phyloP scores from a whole-genome alignment of 352 stramenopile genomes.

The Phytophthora pseudosyringae region DNA sequence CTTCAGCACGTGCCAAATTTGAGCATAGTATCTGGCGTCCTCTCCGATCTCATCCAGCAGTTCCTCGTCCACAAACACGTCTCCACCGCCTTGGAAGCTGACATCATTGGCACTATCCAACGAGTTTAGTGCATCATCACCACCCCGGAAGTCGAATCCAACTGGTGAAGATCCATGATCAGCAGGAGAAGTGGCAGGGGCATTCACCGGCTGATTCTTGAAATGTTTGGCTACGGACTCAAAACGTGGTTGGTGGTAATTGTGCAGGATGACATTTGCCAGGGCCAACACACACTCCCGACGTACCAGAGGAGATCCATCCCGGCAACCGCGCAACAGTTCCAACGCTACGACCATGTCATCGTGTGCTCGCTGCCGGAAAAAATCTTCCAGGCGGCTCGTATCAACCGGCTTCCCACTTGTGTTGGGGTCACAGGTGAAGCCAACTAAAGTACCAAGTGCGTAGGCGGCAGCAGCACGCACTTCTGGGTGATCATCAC shows the following conservation, averaged over 20 bases:
- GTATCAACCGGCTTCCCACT: slow-evolving; percentile 57
- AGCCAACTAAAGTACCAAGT: slow-evolving; percentile 91
- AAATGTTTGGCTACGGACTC: slow-evolving; percentile 84
- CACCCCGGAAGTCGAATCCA: slow-evolving; percentile 14
- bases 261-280: slow-evolving; percentile 87
- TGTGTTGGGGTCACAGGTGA: slow-evolving; percentile 66
- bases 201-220: slow-evolving; percentile 55
- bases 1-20: slow-evolving; percentile 88
- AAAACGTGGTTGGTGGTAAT: slow-evolving; percentile 86
- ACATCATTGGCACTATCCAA: slow-evolving; percentile 21
- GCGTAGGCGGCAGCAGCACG: slow-evolving; percentile 94
- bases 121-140: slow-evolving; percentile 17
- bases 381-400: slow-evolving; percentile 65
- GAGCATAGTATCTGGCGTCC: slow-evolving; percentile 81
- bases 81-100: slow-evolving; percentile 19
- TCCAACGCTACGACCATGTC: slow-evolving; percentile 79
- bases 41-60: slow-evolving; percentile 54
- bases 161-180: slow-evolving; percentile 5
- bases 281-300: slow-evolving; percentile 85
- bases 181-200: slow-evolving; percentile 1
- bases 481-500: slow-evolving; percentile 91
- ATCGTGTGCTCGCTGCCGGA: slow-evolving; percentile 60
- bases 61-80: slow-evolving; percentile 53
- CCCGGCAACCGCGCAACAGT: slow-evolving; percentile 67
- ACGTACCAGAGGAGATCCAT: slow-evolving; percentile 87